These are phyloP conservation scores for Starmerella kuoi DNA, from an alignment of 805 yeast species.

Conservation along the genomic window DNA sequence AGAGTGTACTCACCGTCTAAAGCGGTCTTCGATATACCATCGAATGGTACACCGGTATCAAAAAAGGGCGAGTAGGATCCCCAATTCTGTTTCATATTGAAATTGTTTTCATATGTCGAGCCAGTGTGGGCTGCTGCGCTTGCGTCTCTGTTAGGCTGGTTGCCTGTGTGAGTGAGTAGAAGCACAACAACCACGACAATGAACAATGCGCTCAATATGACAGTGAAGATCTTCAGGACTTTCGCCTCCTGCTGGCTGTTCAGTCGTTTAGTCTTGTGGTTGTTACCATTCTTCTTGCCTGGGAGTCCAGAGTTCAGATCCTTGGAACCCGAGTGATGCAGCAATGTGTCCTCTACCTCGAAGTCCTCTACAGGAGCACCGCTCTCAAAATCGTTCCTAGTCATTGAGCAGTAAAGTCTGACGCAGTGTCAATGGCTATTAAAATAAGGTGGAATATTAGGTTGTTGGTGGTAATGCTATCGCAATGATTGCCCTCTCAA, in stretches of 20 bases:
- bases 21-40: constrained; percentile 26
- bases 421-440: no score
- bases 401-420: no score
- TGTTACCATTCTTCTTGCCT: background rate
- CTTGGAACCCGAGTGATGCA: no score
- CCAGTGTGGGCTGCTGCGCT: constrained; percentile 32
- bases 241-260: constrained; percentile 14
- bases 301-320: no score
- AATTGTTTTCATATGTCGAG: constrained; percentile 26
- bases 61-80: constrained; percentile 33
- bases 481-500: no score
- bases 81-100: constrained; percentile 33
- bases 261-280: background rate
- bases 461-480: no score
- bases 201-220: constrained; percentile 10
- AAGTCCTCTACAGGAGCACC: constrained; percentile 2
- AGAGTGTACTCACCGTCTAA: constrained; percentile 24
- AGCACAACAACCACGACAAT: constrained; percentile 10
- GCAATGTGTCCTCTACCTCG: constrained; percentile 10
- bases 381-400: background rate
- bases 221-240: constrained; percentile 14
- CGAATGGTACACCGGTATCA: constrained; percentile 29
- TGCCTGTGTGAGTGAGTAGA: constrained; percentile 10
- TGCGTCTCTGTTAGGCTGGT: constrained; percentile 16
- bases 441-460: no score